Percentiles rank a stretch among this genome's conserved stretches.
Evolutionary conservation across 2,329 filamentous ascomycete genomes (phyloP).

Genomic region (Blastomyces silverae): DNA sequence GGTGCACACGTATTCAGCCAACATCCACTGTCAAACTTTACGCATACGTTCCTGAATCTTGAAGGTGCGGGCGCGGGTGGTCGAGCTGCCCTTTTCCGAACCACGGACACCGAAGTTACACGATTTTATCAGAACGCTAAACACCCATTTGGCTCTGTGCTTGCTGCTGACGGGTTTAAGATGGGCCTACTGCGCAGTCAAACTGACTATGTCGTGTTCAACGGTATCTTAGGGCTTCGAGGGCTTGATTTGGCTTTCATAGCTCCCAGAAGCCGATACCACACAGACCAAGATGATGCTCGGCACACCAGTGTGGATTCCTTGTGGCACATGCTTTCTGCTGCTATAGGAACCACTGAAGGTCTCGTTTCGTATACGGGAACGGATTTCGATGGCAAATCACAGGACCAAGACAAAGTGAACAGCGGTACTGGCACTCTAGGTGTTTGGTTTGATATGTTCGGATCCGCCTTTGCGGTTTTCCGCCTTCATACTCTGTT

Average conservation of each 20-base stretch:
- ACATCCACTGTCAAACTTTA: conserved; percentile 70
- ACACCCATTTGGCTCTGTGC: conserved; percentile 75
- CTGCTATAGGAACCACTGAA: conserved; percentile 66
- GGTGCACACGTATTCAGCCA: conserved; percentile 79
- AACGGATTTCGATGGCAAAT: conserved; percentile 56
- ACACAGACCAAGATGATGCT: conserved; percentile 81
- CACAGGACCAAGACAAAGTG: conserved; percentile 54
- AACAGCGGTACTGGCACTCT: conserved; percentile 59
- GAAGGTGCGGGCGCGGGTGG: conserved; percentile 93
- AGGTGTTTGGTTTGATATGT: conserved; percentile 91
- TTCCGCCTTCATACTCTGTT: conserved; percentile 78
- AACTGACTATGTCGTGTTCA: conserved; percentile 84
- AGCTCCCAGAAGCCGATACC: conserved; percentile 76
- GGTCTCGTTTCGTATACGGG: conserved; percentile 63
- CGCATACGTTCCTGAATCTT: conserved; percentile 86
- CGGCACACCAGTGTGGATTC: conserved; percentile 61
- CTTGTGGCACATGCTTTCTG: conserved; percentile 93
- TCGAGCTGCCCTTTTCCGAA: conserved; percentile 77
- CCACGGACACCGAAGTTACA: conserved; percentile 80
- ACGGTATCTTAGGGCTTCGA: conserved; percentile 68
- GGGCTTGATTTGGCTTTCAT: conserved; percentile 92
- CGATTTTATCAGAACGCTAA: conserved; percentile 63
- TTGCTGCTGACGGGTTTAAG: conserved; percentile 78
- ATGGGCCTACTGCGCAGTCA: conserved; percentile 70
- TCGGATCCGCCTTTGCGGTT: conserved; percentile 70